A percentile compares a stretch with the other conserved stretches of the same genome.
Conservation (phyloP, 768 basidiomycete species). For the Postia placenta region DNA sequence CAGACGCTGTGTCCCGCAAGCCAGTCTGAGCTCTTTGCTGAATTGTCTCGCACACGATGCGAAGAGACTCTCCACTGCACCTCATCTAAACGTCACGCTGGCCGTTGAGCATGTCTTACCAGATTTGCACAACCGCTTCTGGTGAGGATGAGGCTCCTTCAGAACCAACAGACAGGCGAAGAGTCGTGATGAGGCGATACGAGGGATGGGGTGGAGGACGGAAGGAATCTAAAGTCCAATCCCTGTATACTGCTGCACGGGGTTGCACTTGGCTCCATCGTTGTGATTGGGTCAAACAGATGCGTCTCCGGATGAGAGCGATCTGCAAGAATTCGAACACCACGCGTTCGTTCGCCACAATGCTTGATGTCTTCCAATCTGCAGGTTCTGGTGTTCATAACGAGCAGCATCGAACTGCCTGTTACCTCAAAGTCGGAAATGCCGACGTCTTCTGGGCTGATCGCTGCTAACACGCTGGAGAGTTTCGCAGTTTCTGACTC, state of each 20-base stretch:
- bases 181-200: slow-evolving; percentile 66
- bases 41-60: slow-evolving; percentile 38
- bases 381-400: slow-evolving; percentile 56
- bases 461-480: slow-evolving; percentile 36
- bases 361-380: slow-evolving; percentile 56
- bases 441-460: slow-evolving; percentile 35
- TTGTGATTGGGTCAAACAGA: slow-evolving; percentile 33
- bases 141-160: slow-evolving; percentile 8
- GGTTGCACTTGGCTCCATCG: slow-evolving; percentile 56
- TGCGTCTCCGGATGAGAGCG: slow-evolving; percentile 16
- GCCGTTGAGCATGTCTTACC: slow-evolving; percentile 46
- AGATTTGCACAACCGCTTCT: slow-evolving; percentile 32
- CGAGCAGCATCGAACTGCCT: slow-evolving; percentile 46
- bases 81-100: slow-evolving; percentile 21
- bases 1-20: slow-evolving; percentile 17
- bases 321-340: slow-evolving; percentile 48
- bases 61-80: slow-evolving; percentile 20
- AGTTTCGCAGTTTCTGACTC: slow-evolving; percentile 13
- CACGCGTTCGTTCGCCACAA: slow-evolving; percentile 47
- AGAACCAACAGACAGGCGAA: slow-evolving; percentile 43
- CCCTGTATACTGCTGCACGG: slow-evolving; percentile 67
- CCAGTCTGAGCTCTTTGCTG: slow-evolving; percentile 39
- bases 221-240: slow-evolving; percentile 70
- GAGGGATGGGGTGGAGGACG: slow-evolving; percentile 69
- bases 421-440: slow-evolving; percentile 9